A percentile compares a stretch with the other conserved stretches of the same genome.
phyloP scores from a whole-genome alignment of 1,284 basidiomycete genomes.

The Mycena citricolor region DNA sequence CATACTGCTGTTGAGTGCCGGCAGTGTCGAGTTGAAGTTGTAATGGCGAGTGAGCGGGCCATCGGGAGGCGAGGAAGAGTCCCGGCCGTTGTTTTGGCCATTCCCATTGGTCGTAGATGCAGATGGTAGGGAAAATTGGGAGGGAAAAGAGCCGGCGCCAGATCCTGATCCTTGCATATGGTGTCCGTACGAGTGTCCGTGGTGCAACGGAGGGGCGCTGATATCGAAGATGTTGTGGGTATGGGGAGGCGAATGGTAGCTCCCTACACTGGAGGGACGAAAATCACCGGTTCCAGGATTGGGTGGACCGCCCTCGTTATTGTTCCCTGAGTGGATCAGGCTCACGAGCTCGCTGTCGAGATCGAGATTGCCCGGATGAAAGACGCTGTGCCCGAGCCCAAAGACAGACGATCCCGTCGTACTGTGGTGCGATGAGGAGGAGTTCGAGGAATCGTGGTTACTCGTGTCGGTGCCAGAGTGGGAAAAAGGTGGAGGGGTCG shows the following conservation, averaged over 20 bases:
- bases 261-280: slow-evolving; percentile 29
- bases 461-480: slow-evolving; percentile 26
- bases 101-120: background rate
- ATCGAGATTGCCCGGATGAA: slow-evolving; percentile 50
- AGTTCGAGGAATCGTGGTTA: too few relatives aligned
- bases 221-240: slow-evolving; percentile 77
- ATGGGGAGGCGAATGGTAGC: slow-evolving; percentile 36
- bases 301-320: slow-evolving; percentile 31
- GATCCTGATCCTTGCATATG: slow-evolving; percentile 23
- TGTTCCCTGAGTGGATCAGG: slow-evolving; percentile 42
- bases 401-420: slow-evolving; percentile 27
- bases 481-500: slow-evolving; percentile 39
- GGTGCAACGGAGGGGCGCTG: slow-evolving; percentile 40
- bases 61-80: slow-evolving; percentile 21
- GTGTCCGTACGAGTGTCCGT: slow-evolving; percentile 26
- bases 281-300: slow-evolving; percentile 24
- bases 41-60: slow-evolving; percentile 30
- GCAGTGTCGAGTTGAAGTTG: slow-evolving; percentile 59
- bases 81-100: slow-evolving; percentile 17
- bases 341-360: slow-evolving; percentile 63
- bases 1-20: slow-evolving; percentile 59
- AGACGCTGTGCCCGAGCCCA: slow-evolving; percentile 32
- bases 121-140: slow-evolving; percentile 17
- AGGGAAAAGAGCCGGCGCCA: slow-evolving; percentile 28
- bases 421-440: slow-evolving; percentile 29